Conservation (phyloP, 306 rosid species). For the Hippophae rhamnoides region DNA sequence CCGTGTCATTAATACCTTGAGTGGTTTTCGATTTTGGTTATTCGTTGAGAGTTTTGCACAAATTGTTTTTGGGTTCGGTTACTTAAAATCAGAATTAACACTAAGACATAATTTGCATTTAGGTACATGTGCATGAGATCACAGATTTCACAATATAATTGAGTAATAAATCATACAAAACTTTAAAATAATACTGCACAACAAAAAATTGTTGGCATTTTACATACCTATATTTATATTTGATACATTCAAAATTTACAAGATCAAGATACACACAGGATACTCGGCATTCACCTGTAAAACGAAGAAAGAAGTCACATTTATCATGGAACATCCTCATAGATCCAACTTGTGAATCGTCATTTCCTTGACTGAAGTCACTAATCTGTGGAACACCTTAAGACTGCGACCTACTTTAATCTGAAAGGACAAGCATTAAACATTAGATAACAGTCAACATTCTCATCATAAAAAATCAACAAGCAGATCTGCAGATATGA, state of each 20-base stretch:
- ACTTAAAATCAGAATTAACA: too few relatives aligned
- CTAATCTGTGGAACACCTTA: constrained; percentile 70
- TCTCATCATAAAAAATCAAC: neutral
- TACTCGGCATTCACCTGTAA: neutral
- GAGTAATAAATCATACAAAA: too few relatives aligned
- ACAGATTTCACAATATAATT: too few relatives aligned
- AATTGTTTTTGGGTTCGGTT: too few relatives aligned
- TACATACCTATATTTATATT: neutral
- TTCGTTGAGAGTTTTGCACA: too few relatives aligned
- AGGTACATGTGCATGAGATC: too few relatives aligned
- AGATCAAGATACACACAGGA: neutral
- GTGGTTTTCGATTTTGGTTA: too few relatives aligned
- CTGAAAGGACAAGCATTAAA: constrained; percentile 30
- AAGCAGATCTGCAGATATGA: neutral
- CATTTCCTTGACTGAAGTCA: constrained; percentile 70
- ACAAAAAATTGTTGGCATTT: too few relatives aligned
- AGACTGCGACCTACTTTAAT: constrained; percentile 74
- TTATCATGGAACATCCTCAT: constrained; percentile 19
- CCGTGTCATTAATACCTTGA: too few relatives aligned
- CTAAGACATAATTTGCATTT: too few relatives aligned
- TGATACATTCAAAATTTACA: constrained; percentile 13
- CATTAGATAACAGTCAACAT: neutral
- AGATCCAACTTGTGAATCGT: constrained; percentile 43
- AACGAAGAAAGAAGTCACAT: neutral
- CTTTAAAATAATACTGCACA: too few relatives aligned